A percentile compares a stretch with the other conserved stretches of the same genome.
Evolutionary conservation across 2,329 filamentous ascomycete species (phyloP).

Genomic region (Ophiostoma pallidulum): DNA sequence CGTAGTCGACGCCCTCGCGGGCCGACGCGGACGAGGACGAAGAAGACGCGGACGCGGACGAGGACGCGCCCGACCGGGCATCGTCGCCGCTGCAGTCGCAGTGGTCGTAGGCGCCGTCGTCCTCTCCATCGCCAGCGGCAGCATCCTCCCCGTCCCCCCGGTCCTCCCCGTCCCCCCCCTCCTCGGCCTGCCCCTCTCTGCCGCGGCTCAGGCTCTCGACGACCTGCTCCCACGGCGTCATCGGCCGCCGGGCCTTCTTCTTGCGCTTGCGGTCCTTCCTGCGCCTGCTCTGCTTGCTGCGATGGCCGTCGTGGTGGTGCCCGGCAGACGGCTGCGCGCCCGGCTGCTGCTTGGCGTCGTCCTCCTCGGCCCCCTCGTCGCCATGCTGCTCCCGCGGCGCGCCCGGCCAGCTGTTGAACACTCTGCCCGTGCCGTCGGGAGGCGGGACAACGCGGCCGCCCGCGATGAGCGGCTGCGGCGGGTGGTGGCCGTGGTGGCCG

Average conservation of each 20-base stretch:
- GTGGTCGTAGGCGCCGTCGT: background rate
- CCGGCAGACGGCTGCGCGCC: too few relatives aligned
- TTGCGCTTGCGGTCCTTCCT: background rate
- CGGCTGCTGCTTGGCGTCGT: too few relatives aligned
- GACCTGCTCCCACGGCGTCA: slow-evolving; percentile 1
- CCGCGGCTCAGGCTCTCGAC: background rate
- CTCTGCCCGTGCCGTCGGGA: too few relatives aligned
- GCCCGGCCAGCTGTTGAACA: slow-evolving; percentile 12
- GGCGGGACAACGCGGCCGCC: background rate
- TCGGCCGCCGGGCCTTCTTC: background rate
- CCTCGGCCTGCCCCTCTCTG: background rate
- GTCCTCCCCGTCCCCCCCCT: background rate
- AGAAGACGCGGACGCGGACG: background rate
- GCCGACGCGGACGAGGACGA: background rate
- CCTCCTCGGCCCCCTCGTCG: background rate
- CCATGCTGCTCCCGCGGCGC: background rate
- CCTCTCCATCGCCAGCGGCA: background rate
- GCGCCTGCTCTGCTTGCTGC: background rate
- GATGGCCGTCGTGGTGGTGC: too few relatives aligned
- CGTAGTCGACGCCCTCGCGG: background rate
- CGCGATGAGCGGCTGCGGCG: background rate
- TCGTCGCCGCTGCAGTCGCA: background rate
- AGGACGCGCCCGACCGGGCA: too few relatives aligned
- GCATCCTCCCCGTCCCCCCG: background rate
- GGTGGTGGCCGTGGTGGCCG: too few relatives aligned